These are phyloP conservation scores for Phytophthora macrochlamydospora DNA, from an alignment of 352 stramenopile genomes.

Conservation along the genomic window DNA sequence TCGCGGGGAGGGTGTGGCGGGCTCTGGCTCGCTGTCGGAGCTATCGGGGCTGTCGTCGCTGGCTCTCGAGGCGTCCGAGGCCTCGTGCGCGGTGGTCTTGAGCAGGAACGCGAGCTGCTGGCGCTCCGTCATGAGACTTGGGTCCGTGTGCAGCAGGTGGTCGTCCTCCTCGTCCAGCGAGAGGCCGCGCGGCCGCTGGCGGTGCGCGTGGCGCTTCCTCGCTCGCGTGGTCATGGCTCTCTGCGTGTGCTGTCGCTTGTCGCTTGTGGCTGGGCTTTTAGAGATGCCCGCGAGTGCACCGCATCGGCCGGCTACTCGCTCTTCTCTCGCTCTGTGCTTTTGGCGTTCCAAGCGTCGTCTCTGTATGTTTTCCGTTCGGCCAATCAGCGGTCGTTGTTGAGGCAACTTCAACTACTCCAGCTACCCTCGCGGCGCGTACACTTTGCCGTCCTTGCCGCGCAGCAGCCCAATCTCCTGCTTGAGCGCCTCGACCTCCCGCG, in stretches of 20 bases:
- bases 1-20: conserved; percentile 2
- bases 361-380: conserved; percentile 1
- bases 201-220: conserved; percentile 28
- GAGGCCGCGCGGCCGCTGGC: neutral
- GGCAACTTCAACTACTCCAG: conserved; percentile 41
- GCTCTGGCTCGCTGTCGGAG: conserved; percentile 32
- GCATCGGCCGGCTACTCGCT: conserved; percentile 10
- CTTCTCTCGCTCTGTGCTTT: neutral
- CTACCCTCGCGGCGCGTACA: conserved; percentile 56
- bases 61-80: conserved; percentile 30
- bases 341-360: conserved; percentile 8
- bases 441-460: conserved; percentile 82
- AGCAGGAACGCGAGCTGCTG: conserved; percentile 82
- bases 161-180: conserved; percentile 27
- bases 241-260: conserved; percentile 9
- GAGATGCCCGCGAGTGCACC: neutral
- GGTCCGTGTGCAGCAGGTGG: conserved; percentile 42
- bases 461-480: conserved; percentile 90
- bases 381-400: conserved; percentile 7
- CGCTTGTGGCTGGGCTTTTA: conserved; percentile 7
- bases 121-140: conserved; percentile 80
- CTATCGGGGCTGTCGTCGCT: conserved; percentile 37
- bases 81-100: conserved; percentile 67
- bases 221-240: conserved; percentile 19
- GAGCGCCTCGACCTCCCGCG: conserved; percentile 90